Base-by-base conservation (phyloP, 139 green algal species). In the Picochlorum sp. region DNA sequence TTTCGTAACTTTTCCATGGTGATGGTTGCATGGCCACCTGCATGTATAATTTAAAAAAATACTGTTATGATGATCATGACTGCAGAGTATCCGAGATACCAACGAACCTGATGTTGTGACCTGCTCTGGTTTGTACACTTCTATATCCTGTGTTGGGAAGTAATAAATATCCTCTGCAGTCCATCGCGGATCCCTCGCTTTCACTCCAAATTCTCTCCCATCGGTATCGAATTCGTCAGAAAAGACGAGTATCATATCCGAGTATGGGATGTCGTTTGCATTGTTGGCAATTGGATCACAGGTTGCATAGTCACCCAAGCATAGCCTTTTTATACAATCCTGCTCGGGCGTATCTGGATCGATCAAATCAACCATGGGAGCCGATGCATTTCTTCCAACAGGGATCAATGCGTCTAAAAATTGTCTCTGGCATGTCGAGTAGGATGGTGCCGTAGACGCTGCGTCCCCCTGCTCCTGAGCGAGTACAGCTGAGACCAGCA, bases 141-240 rank as follows among this genome's bases (percentile, higher is more conserved):
- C 57, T 13, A 62, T n/a, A 7, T 74, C 67, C 1, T 62, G 10
- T 3, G 45, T 65, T 3, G 71, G 71, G 4, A 68, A 74, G 11
- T 71, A 70, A 30, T 75, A 78, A 23, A 74, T 30, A 41, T 80
- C 63, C 41, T 75, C 61, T 10, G 61, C 76, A 1, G 71, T 80
- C 69, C 78, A 85, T 16, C 62, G 37, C 6, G 63, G 34, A 49
- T 85, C 69, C 18, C 52, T 62, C 0, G 55, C 59, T 1, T 45
- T 31, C 3, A 57, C 66, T 2, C 51, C 38, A 47, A 83, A 72
- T 20, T 66, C 45, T 5, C 65, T 63, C n/a, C 69, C 71, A 1
- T 44, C 41, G 9, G 21, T 62, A 9, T 77, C 45, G 24, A 84
- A 84, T 56, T 84, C 77, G 20, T 84, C 77, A 14, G 50, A 70